Conservation (phyloP, 2,329 filamentous ascomycete species). For the Tolypocladium pustulatum region DNA sequence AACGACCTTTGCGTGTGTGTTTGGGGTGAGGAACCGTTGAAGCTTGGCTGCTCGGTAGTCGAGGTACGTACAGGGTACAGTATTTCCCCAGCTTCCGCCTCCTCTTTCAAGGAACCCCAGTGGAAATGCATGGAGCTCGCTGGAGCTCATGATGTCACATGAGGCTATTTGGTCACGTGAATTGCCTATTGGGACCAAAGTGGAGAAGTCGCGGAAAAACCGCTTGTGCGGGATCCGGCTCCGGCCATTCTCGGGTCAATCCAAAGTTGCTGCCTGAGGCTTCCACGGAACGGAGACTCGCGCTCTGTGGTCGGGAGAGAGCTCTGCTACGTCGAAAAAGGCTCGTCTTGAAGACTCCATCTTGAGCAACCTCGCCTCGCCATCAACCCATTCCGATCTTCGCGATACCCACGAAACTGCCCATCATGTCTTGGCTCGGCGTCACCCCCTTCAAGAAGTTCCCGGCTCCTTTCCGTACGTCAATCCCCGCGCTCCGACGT, state of each 20-base stretch:
- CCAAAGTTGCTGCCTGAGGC: slow-evolving; percentile 15
- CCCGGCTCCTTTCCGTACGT: slow-evolving; percentile 66
- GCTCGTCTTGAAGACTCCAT: slow-evolving; percentile 26
- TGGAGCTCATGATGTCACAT: background rate
- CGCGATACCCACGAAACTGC: slow-evolving; percentile 25
- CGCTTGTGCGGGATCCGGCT: background rate
- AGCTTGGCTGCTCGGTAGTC: background rate
- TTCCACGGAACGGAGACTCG: slow-evolving; percentile 8
- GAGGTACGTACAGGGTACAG: background rate
- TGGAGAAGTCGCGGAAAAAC: background rate
- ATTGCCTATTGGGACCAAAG: background rate
- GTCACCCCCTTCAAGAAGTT: slow-evolving; percentile 63
- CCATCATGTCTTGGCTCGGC: slow-evolving; percentile 67
- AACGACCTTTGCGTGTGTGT: background rate
- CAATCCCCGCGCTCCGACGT: slow-evolving; percentile 19
- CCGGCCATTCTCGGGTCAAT: background rate
- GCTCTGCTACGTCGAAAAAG: slow-evolving; percentile 25
- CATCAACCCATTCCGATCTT: slow-evolving; percentile 24
- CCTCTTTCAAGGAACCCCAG: background rate
- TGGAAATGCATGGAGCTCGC: background rate
- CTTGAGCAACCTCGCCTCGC: slow-evolving; percentile 17
- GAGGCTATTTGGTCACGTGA: background rate
- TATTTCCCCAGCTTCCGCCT: background rate
- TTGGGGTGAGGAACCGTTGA: background rate
- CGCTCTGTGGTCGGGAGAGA: slow-evolving; percentile 16